Percentiles rank a stretch among this genome's conserved stretches.
These are phyloP conservation scores for Arctostaphylos glauca DNA, from an alignment of 148 eudicot genomes.

Conservation along the genomic window DNA sequence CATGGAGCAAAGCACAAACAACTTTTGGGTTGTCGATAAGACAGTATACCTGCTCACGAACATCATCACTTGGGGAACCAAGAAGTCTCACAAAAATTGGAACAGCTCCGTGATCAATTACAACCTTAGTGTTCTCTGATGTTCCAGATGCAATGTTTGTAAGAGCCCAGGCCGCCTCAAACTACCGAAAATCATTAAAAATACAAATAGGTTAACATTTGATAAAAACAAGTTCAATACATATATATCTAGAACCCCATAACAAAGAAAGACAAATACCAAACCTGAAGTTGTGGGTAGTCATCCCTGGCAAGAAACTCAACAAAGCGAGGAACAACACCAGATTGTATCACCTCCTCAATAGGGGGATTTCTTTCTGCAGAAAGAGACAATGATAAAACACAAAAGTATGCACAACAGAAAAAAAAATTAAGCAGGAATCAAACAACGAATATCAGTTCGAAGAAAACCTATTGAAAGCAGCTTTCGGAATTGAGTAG, in stretches of 20 bases:
- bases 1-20: background rate
- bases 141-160: slow-evolving; percentile 95
- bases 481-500: slow-evolving; percentile 80
- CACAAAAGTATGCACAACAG: background rate
- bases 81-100: slow-evolving; percentile 84
- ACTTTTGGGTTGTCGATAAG: background rate
- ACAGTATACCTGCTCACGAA: slow-evolving; percentile 78
- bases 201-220: background rate
- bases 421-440: background rate
- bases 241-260: background rate
- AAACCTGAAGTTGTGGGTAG: slow-evolving; percentile 81
- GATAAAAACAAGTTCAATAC: background rate
- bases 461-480: slow-evolving; percentile 68
- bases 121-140: slow-evolving; percentile 82
- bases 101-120: slow-evolving; percentile 87
- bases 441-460: background rate
- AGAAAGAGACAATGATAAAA: background rate
- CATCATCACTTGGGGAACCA: slow-evolving; percentile 76
- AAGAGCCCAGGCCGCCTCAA: slow-evolving; percentile 97
- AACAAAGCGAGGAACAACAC: slow-evolving; percentile 87
- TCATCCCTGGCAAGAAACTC: slow-evolving; percentile 79
- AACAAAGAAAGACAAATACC: background rate
- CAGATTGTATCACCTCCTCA: slow-evolving; percentile 85
- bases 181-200: slow-evolving; percentile 31
- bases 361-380: slow-evolving; percentile 90